Evolutionary conservation across 2,329 filamentous ascomycete species (phyloP), one percentile per base, ranked within the genome.

Genomic region (Aspergillus persii): DNA sequence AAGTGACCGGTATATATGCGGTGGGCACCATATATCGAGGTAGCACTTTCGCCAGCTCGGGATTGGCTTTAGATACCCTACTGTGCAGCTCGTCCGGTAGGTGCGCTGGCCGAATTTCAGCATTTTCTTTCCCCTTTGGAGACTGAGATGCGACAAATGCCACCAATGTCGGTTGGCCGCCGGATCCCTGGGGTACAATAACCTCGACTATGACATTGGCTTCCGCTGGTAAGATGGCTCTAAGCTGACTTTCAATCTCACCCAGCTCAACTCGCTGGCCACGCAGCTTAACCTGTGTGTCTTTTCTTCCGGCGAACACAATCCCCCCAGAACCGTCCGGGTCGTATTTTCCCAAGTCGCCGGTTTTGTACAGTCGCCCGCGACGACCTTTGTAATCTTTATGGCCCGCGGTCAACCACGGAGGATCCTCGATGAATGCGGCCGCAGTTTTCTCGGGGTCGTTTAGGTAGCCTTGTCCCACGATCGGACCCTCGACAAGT

Each of bases 201-300:
- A 84, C 80, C 63, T 84, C 82, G 2, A 76, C 79, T 29, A 82
- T 79, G 0, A 83, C 73, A 3, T 75, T 76, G 9, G 69, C 59
- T 6, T 70, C 68, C 1, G 69, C 59, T 6, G 69, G 68, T n/a
- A 76, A 58, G 44, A 67, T 60, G 11, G 63, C 66, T 39, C 65
- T 67, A 15, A 75, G 63, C 23, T 75, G 72, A 58, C 71, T 71
- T 59, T 79, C 76, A 6, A 79, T 73, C 56, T 78, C 77, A 2
- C 74, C 76, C 2, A 77, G 68, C 57, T 79, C 77, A n/a, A 79
- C 70, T 44, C 77, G 75, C 50, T 79, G 76, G 15, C 77, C 77
- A 9, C 74, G 72, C 7, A 79, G 47, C 58, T 79, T 79, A 50
- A 79, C 74, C 58, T 78, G 76, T 2, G 69, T 72, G 54, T 78